Evolutionary conservation across 495 filamentous ascomycete genomes (phyloP).

Genomic region (Talaromyces stipitatus): DNA sequence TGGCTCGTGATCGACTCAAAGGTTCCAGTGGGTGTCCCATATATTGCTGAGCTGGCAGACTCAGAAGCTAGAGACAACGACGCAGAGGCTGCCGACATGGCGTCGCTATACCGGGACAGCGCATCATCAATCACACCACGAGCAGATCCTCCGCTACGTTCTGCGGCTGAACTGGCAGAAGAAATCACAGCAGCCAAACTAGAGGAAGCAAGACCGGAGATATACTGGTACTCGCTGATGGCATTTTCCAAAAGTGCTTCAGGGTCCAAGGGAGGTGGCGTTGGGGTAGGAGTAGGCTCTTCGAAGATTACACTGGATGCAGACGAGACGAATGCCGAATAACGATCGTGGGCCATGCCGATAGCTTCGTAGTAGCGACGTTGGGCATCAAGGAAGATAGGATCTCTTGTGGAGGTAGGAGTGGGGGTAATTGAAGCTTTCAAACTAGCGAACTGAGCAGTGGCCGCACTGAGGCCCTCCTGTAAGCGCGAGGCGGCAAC

Average conservation of each 20-base stretch:
- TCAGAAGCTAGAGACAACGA: slow-evolving; percentile 44
- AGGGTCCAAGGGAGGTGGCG: slow-evolving; percentile 19
- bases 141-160: slow-evolving; percentile 29
- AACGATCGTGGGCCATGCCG: slow-evolving; percentile 69
- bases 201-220: slow-evolving; percentile 38
- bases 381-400: slow-evolving; percentile 52
- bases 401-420: slow-evolving; percentile 45
- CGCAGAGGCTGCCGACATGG: slow-evolving; percentile 41
- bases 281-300: slow-evolving; percentile 38
- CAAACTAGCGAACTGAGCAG: slow-evolving; percentile 53
- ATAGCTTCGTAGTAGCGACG: slow-evolving; percentile 71
- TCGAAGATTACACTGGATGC: slow-evolving; percentile 53
- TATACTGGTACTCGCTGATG: slow-evolving; percentile 36
- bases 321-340: slow-evolving; percentile 62
- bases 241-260: slow-evolving; percentile 37
- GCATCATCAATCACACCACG: slow-evolving; percentile 38
- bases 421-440: slow-evolving; percentile 52
- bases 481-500: slow-evolving; percentile 57
- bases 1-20: slow-evolving; percentile 42
- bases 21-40: slow-evolving; percentile 37
- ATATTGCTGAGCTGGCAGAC: slow-evolving; percentile 38
- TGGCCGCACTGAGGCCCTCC: slow-evolving; percentile 56
- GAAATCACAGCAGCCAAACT: slow-evolving; percentile 39
- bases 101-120: slow-evolving; percentile 38
- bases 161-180: slow-evolving; percentile 38